Conservation (phyloP, 176 grass and related monocot species). For the Oryza officinalis region DNA sequence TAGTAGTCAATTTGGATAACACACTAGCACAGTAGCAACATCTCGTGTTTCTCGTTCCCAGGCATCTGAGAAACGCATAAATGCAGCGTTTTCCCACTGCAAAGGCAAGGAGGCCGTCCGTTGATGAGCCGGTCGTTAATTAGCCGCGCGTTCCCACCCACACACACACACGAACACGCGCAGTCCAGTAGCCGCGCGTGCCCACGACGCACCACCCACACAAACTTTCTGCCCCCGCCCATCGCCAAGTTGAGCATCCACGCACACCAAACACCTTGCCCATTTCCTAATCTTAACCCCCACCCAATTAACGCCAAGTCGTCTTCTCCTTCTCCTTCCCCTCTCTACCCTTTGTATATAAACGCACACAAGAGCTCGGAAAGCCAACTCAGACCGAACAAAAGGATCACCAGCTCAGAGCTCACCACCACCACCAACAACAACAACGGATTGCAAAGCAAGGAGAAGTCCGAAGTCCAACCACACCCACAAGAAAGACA, state of each 20-base stretch:
- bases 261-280: constrained; percentile 53
- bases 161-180: neutral
- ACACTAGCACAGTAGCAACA: neutral
- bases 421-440: neutral
- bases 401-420: constrained; percentile 10
- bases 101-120: neutral
- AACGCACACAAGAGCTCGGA: neutral
- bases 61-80: neutral
- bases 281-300: constrained; percentile 32
- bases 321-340: neutral
- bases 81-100: neutral
- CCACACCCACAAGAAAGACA: neutral
- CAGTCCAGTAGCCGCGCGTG: constrained; percentile 37
- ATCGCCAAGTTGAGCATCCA: constrained; percentile 36
- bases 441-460: neutral
- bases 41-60: constrained; percentile 8
- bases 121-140: neutral
- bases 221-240: constrained; percentile 10
- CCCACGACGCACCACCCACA: constrained; percentile 23
- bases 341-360: constrained; percentile 31
- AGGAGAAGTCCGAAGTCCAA: neutral
- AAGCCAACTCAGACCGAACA: constrained; percentile 14
- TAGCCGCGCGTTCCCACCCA: constrained; percentile 40
- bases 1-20: neutral
- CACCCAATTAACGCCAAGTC: constrained; percentile 29